Evolutionary conservation across 345 rosid species (phyloP).

Genomic region (Salix koriyanagi): DNA sequence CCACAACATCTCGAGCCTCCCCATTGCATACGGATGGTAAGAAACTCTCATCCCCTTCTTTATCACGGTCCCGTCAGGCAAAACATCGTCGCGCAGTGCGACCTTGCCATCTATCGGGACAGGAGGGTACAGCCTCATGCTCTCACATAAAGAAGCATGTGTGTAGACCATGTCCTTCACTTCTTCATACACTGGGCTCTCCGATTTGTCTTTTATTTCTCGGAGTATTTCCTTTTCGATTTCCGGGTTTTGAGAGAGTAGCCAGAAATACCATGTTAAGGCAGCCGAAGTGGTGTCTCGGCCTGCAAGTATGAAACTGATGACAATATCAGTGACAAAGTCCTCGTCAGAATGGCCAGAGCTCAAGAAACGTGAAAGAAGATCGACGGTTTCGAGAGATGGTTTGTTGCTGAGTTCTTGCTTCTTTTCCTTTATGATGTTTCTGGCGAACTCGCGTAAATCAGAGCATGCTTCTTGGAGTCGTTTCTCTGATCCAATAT

Average conservation of each 20-base stretch:
- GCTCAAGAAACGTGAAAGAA: conserved; percentile 50
- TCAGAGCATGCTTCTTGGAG: conserved; percentile 31
- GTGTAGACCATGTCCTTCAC: conserved; percentile 29
- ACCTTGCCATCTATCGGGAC: conserved; percentile 40
- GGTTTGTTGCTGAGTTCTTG: conserved; percentile 19
- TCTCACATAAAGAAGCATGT: conserved; percentile 35
- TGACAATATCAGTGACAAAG: conserved; percentile 47
- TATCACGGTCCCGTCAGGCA: conserved; percentile 50
- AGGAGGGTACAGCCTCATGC: conserved; percentile 61
- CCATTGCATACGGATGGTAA: conserved; percentile 44
- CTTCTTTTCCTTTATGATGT: conserved; percentile 48
- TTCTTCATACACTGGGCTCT: conserved; percentile 18
- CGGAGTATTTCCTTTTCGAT: conserved; percentile 33
- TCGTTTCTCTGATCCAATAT: conserved; percentile 45
- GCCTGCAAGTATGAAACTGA: conserved; percentile 64
- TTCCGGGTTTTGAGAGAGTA: conserved; percentile 39
- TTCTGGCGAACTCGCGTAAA: conserved; percentile 47
- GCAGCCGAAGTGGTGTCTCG: conserved; percentile 78
- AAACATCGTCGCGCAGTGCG: conserved; percentile 28
- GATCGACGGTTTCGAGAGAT: conserved; percentile 36
- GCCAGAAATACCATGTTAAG: conserved; percentile 71
- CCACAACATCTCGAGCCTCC: conserved; percentile 23
- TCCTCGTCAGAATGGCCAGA: conserved; percentile 46
- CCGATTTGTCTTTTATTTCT: conserved; percentile 36
- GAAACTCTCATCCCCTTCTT: conserved; percentile 36